A percentile compares a stretch with the other conserved stretches of the same genome.
These are phyloP conservation scores for Silybum marianum DNA, from an alignment of 129 eudicot species.

Conservation along the genomic window DNA sequence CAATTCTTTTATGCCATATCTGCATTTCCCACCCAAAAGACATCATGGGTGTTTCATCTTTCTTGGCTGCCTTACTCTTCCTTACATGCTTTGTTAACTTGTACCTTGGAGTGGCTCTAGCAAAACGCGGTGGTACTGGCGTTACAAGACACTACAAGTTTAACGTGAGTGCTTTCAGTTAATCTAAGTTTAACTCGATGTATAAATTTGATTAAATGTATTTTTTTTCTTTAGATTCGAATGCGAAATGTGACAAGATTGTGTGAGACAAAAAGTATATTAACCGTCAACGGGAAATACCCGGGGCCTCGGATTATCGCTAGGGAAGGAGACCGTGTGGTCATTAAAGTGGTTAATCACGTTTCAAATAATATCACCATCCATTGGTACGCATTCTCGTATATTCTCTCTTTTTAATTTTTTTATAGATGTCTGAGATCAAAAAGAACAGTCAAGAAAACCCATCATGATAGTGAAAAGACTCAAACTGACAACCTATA, in stretches of 20 bases:
- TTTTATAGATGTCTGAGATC: not conserved
- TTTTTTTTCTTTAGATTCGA: constrained; percentile 39
- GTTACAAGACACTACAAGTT: constrained; percentile 58
- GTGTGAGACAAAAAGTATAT: constrained; percentile 56
- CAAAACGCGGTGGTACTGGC: constrained; percentile 23
- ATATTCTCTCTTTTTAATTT: not conserved
- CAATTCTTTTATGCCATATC: not conserved
- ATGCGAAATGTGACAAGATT: constrained; percentile 62
- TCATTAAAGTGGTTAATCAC: constrained; percentile 56
- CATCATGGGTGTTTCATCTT: constrained; percentile 9
- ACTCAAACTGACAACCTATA: too few relatives aligned
- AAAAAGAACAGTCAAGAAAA: too few relatives aligned
- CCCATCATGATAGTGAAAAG: too few relatives aligned
- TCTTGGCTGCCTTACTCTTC: constrained; percentile 29
- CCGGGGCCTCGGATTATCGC: constrained; percentile 66
- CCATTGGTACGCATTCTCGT: constrained; percentile 48
- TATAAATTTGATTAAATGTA: not conserved
- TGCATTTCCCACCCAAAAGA: not conserved
- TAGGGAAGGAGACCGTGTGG: constrained; percentile 63
- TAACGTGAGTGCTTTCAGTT: constrained; percentile 29
- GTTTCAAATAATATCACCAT: constrained; percentile 58
- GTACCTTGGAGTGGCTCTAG: constrained; percentile 27
- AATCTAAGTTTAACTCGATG: not conserved
- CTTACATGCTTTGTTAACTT: constrained; percentile 28
- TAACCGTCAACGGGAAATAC: constrained; percentile 57